Evolutionary conservation across 164 flowering plant species (phyloP).

Genomic region (Stephania cephalantha): DNA sequence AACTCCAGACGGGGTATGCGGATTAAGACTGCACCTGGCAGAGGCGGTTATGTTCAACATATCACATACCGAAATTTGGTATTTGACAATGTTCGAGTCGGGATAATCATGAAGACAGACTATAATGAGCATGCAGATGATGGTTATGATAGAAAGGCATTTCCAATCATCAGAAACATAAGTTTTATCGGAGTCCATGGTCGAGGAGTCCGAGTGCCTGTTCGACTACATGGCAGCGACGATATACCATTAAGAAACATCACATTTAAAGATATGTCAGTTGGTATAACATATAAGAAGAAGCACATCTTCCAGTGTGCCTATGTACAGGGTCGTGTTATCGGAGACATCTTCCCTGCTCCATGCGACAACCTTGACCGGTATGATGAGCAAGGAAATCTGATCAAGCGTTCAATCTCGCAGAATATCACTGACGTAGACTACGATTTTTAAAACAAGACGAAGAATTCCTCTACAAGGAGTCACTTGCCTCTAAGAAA

Average conservation of each 20-base stretch:
- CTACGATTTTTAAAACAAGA: slow-evolving; percentile 52
- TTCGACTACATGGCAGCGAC: slow-evolving; percentile 79
- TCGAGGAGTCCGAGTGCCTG: slow-evolving; percentile 89
- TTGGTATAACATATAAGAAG: slow-evolving; percentile 82
- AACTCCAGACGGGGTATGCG: slow-evolving; percentile 77
- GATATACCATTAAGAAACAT: slow-evolving; percentile 75
- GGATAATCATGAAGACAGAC: slow-evolving; percentile 83
- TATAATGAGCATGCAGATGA: slow-evolving; percentile 93
- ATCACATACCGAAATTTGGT: slow-evolving; percentile 67
- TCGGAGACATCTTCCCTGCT: slow-evolving; percentile 73
- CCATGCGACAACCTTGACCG: slow-evolving; percentile 86
- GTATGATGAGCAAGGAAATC: slow-evolving; percentile 56
- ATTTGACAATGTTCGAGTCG: slow-evolving; percentile 75
- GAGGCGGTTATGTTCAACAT: slow-evolving; percentile 81
- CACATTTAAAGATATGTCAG: slow-evolving; percentile 78
- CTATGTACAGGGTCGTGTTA: slow-evolving; percentile 73
- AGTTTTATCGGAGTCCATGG: slow-evolving; percentile 72
- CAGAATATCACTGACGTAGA: slow-evolving; percentile 76
- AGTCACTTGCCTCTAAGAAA: background rate
- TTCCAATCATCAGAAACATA: slow-evolving; percentile 56
- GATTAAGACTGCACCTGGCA: slow-evolving; percentile 84
- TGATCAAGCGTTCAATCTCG: slow-evolving; percentile 49
- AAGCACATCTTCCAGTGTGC: slow-evolving; percentile 94
- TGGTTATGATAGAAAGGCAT: slow-evolving; percentile 62
- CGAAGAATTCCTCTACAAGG: background rate